Percentiles rank a stretch among this genome's conserved stretches.
phyloP scores from a whole-genome alignment of 2,329 filamentous ascomycete genomes.

The Fusarium scirpi region DNA sequence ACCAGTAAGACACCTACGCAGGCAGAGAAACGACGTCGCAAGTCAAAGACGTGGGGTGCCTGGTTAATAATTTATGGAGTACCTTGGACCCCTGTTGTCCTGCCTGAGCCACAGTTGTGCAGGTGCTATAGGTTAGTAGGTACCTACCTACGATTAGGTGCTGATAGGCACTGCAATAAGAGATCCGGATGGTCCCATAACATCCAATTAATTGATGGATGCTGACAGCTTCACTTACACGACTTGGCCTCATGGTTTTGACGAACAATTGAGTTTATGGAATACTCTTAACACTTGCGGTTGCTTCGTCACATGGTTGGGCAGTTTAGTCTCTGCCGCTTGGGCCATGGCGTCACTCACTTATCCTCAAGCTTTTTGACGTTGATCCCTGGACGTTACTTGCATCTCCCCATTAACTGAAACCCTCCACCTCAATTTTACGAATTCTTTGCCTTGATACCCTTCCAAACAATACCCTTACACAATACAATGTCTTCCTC shows the following conservation, averaged over 20 bases:
- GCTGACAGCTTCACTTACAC: constrained; percentile 8
- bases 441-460: constrained; percentile 5
- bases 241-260: neutral
- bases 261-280: neutral
- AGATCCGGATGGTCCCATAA: neutral
- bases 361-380: neutral
- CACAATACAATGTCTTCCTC: constrained; percentile 50
- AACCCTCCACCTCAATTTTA: neutral
- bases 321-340: neutral
- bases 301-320: neutral
- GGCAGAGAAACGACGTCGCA: constrained; percentile 41
- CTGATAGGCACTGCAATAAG: neutral
- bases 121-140: neutral
- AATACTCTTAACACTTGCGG: neutral
- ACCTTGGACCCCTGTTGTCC: constrained; percentile 10
- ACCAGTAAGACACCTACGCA: constrained; percentile 7
- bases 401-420: neutral
- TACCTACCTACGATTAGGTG: constrained; percentile 14
- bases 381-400: neutral
- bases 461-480: neutral
- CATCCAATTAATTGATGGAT: neutral
- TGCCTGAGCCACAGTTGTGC: constrained; percentile 2
- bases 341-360: constrained; percentile 13
- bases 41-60: constrained; percentile 28
- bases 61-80: constrained; percentile 4